phyloP scores from a whole-genome alignment of 495 filamentous ascomycete species.

The Podospora bellae-mahoneyi region DNA sequence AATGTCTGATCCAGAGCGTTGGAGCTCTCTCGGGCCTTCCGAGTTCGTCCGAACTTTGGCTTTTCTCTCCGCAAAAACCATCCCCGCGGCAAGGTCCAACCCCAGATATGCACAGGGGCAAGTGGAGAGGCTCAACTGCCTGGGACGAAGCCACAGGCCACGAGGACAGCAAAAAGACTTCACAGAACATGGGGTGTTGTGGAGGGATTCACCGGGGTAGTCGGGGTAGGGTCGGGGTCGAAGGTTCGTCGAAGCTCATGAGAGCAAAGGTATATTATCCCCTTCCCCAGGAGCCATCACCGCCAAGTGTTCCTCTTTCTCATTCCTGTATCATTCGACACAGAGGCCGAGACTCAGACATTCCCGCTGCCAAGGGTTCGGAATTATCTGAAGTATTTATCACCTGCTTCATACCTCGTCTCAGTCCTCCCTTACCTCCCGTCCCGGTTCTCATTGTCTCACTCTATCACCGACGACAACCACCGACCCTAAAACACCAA shows the following conservation, averaged over 20 bases:
- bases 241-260: background rate
- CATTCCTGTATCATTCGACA: background rate
- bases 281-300: background rate
- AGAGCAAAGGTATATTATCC: background rate
- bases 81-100: background rate
- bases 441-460: background rate
- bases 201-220: background rate
- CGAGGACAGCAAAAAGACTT: conserved; percentile 2
- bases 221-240: background rate
- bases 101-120: conserved; percentile 2
- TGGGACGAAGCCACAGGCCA: background rate
- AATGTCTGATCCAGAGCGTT: background rate
- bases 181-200: background rate
- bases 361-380: background rate
- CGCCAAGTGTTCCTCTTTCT: background rate
- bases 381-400: background rate
- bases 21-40: background rate
- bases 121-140: background rate
- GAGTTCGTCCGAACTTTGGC: background rate
- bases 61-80: background rate
- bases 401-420: conserved; percentile 8
- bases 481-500: background rate
- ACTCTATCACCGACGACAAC: background rate
- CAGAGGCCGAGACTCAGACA: background rate
- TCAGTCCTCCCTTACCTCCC: background rate